Conservation (phyloP, 2,329 filamentous ascomycete species). For the Emericellopsis cladophorae region DNA sequence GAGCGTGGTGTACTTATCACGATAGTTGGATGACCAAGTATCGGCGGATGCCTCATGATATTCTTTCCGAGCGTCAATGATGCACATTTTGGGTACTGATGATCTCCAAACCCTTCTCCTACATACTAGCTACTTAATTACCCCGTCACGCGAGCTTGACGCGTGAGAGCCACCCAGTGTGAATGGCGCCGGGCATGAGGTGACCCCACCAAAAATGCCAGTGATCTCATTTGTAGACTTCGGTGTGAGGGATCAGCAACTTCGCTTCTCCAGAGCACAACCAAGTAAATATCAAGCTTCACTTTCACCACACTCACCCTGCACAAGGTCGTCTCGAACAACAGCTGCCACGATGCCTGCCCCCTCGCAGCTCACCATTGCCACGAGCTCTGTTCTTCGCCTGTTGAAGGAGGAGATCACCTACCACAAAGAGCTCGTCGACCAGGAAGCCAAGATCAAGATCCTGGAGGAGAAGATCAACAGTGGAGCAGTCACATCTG, state of each 20-base stretch:
- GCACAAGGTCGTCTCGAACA: neutral
- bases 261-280: too few relatives aligned
- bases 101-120: too few relatives aligned
- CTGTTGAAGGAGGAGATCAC: constrained; percentile 84
- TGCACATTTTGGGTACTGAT: too few relatives aligned
- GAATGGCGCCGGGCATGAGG: too few relatives aligned
- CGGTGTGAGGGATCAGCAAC: too few relatives aligned
- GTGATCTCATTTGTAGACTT: constrained; percentile 14
- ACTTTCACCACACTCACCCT: neutral
- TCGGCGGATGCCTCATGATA: too few relatives aligned
- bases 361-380: constrained; percentile 64
- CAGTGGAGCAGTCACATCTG: constrained; percentile 36
- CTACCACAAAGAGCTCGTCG: constrained; percentile 74
- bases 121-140: too few relatives aligned
- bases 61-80: too few relatives aligned
- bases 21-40: too few relatives aligned
- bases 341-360: constrained; percentile 51
- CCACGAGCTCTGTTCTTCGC: constrained; percentile 66
- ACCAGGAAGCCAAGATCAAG: constrained; percentile 60
- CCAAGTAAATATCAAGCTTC: neutral
- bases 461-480: constrained; percentile 51
- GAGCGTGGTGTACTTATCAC: too few relatives aligned
- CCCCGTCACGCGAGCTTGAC: too few relatives aligned
- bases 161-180: too few relatives aligned
- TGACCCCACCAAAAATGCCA: constrained; percentile 9